Conservation (phyloP, 345 rosid genomes). For the Clarkia xantiana region DNA sequence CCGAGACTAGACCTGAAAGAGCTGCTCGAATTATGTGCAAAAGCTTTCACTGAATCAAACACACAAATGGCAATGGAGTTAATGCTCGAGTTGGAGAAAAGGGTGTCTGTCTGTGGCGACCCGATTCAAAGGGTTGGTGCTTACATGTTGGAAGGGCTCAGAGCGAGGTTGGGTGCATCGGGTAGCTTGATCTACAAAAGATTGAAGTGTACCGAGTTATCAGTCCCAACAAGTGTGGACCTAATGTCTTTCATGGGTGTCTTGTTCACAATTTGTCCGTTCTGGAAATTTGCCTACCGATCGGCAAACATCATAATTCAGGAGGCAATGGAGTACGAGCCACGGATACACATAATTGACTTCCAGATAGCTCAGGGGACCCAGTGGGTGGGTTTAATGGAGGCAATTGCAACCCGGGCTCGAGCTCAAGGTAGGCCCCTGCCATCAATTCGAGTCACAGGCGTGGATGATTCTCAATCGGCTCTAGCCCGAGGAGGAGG, state of each 20-base stretch:
- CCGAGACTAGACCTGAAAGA: constrained; percentile 47
- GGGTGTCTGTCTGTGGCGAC: constrained; percentile 82
- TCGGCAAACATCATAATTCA: constrained; percentile 58
- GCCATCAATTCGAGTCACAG: constrained; percentile 63
- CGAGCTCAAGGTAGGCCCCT: constrained; percentile 35
- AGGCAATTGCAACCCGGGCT: constrained; percentile 36
- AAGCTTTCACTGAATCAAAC: constrained; percentile 39
- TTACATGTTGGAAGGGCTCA: constrained; percentile 84
- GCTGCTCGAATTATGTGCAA: constrained; percentile 49
- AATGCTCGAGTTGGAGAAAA: constrained; percentile 59
- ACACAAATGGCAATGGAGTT: constrained; percentile 32
- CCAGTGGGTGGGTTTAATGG: constrained; percentile 55
- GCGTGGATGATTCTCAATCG: constrained; percentile 87
- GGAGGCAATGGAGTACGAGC: constrained; percentile 53
- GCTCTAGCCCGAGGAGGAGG: constrained; percentile 90
- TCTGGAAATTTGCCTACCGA: constrained; percentile 78
- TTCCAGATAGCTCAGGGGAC: constrained; percentile 37
- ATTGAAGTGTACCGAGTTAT: constrained; percentile 47
- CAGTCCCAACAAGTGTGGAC: constrained; percentile 57
- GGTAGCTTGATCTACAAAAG: constrained; percentile 80
- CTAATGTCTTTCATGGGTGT: constrained; percentile 83
- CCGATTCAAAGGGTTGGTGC: constrained; percentile 78
- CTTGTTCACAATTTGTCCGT: constrained; percentile 67
- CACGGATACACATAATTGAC: constrained; percentile 61
- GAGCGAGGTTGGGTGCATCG: constrained; percentile 75